These are phyloP conservation scores for Cercospora sp. DNA, from an alignment of 2,329 filamentous ascomycete species.

Conservation along the genomic window DNA sequence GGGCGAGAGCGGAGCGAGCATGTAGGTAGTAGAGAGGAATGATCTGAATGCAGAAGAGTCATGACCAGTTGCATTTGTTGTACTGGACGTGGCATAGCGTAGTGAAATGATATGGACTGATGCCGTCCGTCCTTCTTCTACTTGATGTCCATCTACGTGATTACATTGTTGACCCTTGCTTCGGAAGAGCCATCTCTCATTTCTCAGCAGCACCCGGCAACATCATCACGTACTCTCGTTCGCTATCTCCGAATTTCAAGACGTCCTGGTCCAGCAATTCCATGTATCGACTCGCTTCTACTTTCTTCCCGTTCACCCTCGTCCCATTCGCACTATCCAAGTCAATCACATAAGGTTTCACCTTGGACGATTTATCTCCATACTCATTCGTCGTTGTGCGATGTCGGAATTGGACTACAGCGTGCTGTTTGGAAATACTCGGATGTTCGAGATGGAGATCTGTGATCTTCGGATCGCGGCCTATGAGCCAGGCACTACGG, in stretches of 20 bases:
- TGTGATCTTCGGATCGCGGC: slow-evolving; percentile 75
- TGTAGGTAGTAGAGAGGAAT: too few relatives aligned
- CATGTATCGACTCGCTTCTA: slow-evolving; percentile 76
- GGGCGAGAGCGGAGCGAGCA: too few relatives aligned
- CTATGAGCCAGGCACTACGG: slow-evolving; percentile 88
- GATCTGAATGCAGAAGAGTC: too few relatives aligned
- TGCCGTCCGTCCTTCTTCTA: not conserved
- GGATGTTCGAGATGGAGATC: slow-evolving; percentile 86
- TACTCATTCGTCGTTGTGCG: slow-evolving; percentile 81
- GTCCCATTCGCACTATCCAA: slow-evolving; percentile 93
- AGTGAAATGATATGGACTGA: not conserved
- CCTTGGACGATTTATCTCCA: slow-evolving; percentile 73
- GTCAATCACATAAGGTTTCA: slow-evolving; percentile 83
- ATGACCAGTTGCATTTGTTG: too few relatives aligned
- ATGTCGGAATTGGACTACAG: slow-evolving; percentile 88
- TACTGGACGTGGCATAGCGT: too few relatives aligned
- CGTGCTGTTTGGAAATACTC: slow-evolving; percentile 92
- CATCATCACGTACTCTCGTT: slow-evolving; percentile 95
- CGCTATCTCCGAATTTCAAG: slow-evolving; percentile 81
- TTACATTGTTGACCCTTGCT: not conserved
- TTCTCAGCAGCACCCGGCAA: slow-evolving; percentile 50
- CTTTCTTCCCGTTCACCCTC: slow-evolving; percentile 69
- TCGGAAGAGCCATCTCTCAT: not conserved
- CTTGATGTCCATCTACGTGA: not conserved
- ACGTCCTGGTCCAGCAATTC: slow-evolving; percentile 89